phyloP scores from a whole-genome alignment of 2,329 filamentous ascomycete species.

The Alternaria sp. region DNA sequence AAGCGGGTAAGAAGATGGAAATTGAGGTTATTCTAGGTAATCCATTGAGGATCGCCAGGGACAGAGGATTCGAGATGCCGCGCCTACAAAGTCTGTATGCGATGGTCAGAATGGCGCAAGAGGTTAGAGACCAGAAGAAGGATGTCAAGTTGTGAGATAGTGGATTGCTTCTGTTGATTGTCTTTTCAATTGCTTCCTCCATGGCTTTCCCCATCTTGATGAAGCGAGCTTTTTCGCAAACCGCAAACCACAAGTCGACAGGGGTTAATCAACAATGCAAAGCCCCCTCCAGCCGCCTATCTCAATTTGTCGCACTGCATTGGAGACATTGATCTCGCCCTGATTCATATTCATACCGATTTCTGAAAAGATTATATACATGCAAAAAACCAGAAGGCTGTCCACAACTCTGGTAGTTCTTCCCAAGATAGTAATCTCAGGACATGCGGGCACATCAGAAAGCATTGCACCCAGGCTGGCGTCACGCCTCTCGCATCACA shows the following conservation, averaged over 20 bases:
- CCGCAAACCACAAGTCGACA: neutral
- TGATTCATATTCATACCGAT: neutral
- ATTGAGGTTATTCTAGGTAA: constrained; percentile 77
- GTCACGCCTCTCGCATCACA: too few species aligned
- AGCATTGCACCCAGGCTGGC: neutral
- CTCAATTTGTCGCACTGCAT: neutral
- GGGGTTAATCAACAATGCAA: neutral
- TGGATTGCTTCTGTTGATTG: neutral
- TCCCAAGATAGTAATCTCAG: neutral
- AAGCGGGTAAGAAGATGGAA: constrained; percentile 71
- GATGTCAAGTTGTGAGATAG: constrained; percentile 23
- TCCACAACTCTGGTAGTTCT: neutral
- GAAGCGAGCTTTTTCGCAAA: neutral
- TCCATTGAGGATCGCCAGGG: constrained; percentile 70
- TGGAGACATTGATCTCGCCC: neutral
- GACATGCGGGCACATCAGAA: neutral
- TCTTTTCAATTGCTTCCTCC: neutral
- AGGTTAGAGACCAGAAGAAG: constrained; percentile 56
- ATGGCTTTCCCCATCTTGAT: neutral
- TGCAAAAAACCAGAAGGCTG: neutral
- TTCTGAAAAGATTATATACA: neutral
- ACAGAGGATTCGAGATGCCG: constrained; percentile 70
- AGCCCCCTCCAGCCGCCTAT: neutral
- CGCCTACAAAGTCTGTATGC: constrained; percentile 73
- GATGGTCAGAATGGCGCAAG: constrained; percentile 68